phyloP scores from a whole-genome alignment of 1,139 yeast genomes.

The Trichomonascaceae sp. region DNA sequence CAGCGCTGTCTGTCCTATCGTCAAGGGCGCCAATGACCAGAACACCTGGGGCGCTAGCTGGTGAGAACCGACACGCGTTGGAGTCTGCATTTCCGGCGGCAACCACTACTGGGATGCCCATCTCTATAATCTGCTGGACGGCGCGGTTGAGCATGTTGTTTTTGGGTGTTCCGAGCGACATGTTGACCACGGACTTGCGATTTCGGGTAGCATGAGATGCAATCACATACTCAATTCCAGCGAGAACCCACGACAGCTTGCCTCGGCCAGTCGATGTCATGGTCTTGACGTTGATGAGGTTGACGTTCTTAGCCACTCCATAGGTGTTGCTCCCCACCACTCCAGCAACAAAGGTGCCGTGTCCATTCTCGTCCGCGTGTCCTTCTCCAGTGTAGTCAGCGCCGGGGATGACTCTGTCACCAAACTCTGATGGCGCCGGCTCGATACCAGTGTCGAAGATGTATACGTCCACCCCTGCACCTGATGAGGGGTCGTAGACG shows the following conservation, averaged over 20 bases:
- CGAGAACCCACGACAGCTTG: constrained; percentile 41
- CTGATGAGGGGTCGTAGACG: constrained; percentile 30
- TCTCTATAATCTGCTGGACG: constrained; percentile 49
- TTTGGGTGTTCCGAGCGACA: constrained; percentile 63
- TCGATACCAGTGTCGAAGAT: constrained; percentile 65
- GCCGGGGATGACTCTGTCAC: constrained; percentile 45
- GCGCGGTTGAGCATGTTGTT: constrained; percentile 60
- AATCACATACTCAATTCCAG: constrained; percentile 61
- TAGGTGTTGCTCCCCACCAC: constrained; percentile 62
- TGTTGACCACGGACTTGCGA: constrained; percentile 54
- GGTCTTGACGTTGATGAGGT: constrained; percentile 59
- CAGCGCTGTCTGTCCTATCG: constrained; percentile 52
- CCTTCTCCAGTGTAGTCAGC: constrained; percentile 53
- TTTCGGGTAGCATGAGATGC: constrained; percentile 21
- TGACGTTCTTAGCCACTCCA: constrained; percentile 67
- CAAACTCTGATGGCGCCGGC: constrained; percentile 45
- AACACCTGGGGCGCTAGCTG: constrained; percentile 60
- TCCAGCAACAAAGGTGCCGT: constrained; percentile 84
- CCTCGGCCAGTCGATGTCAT: constrained; percentile 56
- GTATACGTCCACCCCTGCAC: constrained; percentile 52
- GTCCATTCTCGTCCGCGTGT: constrained; percentile 53
- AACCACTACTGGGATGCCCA: constrained; percentile 67
- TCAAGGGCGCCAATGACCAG: constrained; percentile 83
- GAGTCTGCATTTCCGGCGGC: constrained; percentile 80
- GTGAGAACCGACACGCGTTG: constrained; percentile 69